These are phyloP conservation scores for Leccinum pachyderme DNA, from an alignment of 1,284 basidiomycete species.

Conservation along the genomic window DNA sequence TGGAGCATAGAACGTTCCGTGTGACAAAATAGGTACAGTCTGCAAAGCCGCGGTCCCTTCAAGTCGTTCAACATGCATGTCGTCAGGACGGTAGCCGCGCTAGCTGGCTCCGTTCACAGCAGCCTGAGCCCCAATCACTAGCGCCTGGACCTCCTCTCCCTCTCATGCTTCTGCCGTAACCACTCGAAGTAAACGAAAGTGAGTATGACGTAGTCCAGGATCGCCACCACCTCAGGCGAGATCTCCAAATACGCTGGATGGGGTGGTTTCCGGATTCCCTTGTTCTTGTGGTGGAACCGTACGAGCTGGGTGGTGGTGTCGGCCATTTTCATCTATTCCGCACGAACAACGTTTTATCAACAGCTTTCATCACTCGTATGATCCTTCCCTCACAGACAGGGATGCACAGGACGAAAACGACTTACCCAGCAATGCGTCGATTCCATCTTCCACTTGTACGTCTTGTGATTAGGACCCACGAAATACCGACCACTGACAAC, in stretches of 20 bases:
- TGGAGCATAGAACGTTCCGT: background rate
- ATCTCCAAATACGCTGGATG: slow-evolving; percentile 27
- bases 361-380: background rate
- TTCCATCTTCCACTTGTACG: slow-evolving; percentile 32
- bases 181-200: slow-evolving; percentile 24
- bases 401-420: background rate
- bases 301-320: slow-evolving; percentile 13
- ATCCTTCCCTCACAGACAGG: background rate
- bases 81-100: too few relatives aligned
- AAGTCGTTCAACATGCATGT: background rate
- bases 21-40: background rate
- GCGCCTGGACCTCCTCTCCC: background rate
- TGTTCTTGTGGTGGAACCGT: slow-evolving; percentile 22
- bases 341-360: background rate
- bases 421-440: slow-evolving; percentile 11
- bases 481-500: slow-evolving; percentile 25
- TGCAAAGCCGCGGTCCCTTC: background rate
- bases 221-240: slow-evolving; percentile 6
- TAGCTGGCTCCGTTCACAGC: too few relatives aligned
- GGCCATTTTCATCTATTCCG: slow-evolving; percentile 17
- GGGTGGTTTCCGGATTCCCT: slow-evolving; percentile 10
- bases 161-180: slow-evolving; percentile 8
- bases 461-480: slow-evolving; percentile 19
- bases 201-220: slow-evolving; percentile 25
- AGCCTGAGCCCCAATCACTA: too few relatives aligned